These are phyloP conservation scores for Insectozyma bohioensis DNA, from an alignment of 1,139 yeast species.

Conservation along the genomic window DNA sequence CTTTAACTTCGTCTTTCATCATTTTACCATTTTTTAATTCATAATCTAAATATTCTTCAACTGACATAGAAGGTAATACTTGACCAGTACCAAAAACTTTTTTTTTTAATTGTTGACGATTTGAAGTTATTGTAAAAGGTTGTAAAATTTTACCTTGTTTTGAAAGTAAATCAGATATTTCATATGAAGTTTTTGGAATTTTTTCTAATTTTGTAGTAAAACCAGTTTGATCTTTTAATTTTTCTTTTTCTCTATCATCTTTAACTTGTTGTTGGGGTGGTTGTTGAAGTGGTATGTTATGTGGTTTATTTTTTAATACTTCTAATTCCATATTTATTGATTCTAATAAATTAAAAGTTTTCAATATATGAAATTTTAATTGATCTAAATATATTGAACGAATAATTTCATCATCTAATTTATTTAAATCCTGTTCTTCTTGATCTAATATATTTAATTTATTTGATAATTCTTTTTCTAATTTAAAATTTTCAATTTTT, in stretches of 20 bases:
- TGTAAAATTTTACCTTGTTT: slow-evolving; percentile 74
- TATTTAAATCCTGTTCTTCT: slow-evolving; percentile 26
- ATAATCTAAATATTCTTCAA: slow-evolving; percentile 85
- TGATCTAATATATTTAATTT: slow-evolving; percentile 34
- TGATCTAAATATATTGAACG: slow-evolving; percentile 57
- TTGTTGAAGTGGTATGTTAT: slow-evolving; percentile 7
- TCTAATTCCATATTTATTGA: slow-evolving; percentile 56
- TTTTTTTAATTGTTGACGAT: slow-evolving; percentile 54
- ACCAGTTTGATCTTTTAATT: slow-evolving; percentile 23
- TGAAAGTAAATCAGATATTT: slow-evolving; percentile 45
- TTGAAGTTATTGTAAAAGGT: slow-evolving; percentile 82
- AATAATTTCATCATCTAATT: slow-evolving; percentile 60
- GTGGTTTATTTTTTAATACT: slow-evolving; percentile 45
- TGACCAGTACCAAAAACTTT: slow-evolving; percentile 93
- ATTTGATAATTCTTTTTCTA: slow-evolving; percentile 53
- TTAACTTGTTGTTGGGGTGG: slow-evolving; percentile 15
- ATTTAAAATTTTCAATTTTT: slow-evolving; percentile 68
- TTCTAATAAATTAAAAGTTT: slow-evolving; percentile 55
- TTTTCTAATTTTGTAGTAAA: slow-evolving; percentile 58
- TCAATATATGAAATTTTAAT: slow-evolving; percentile 50
- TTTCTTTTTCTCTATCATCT: slow-evolving; percentile 17
- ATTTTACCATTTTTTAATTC: slow-evolving; percentile 85
- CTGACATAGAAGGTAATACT: slow-evolving; percentile 89
- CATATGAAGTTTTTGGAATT: slow-evolving; percentile 28
- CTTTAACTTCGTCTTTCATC: slow-evolving; percentile 49